Evolutionary conservation across 495 filamentous ascomycete species (phyloP).

Genomic region (Zalerion maritima): DNA sequence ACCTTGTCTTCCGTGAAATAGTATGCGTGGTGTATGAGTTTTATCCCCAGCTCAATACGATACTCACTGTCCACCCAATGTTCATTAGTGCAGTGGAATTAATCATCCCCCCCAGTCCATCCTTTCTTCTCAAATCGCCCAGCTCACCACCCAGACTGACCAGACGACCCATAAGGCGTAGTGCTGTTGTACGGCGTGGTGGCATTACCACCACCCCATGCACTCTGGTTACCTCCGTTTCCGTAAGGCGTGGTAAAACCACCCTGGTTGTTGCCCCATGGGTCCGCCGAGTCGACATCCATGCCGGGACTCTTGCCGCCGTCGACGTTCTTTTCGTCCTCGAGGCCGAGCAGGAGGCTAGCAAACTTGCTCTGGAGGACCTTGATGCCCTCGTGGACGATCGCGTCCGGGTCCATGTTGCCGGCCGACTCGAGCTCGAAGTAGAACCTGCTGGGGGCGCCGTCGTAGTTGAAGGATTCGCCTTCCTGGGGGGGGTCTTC

Average conservation of each 20-base stretch:
- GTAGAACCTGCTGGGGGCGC: constrained; percentile 71
- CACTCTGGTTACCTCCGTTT: constrained; percentile 41
- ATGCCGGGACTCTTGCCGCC: constrained; percentile 45
- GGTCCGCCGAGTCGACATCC: constrained; percentile 40
- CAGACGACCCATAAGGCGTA: constrained; percentile 17
- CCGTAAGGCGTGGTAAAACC: constrained; percentile 69
- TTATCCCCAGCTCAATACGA: too few relatives aligned
- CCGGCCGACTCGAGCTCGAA: constrained; percentile 85
- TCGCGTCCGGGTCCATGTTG: constrained; percentile 69
- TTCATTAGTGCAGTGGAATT: too few relatives aligned
- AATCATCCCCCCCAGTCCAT: too few relatives aligned
- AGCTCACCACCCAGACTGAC: constrained; percentile 13
- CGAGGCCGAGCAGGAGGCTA: constrained; percentile 60
- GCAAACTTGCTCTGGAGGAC: constrained; percentile 84
- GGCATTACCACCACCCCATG: constrained; percentile 48
- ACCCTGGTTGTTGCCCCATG: constrained; percentile 39
- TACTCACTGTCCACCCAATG: too few relatives aligned
- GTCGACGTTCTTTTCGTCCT: constrained; percentile 36
- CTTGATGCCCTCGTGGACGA: constrained; percentile 79
- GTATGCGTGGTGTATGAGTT: too few relatives aligned
- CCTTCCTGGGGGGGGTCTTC: constrained; percentile 70
- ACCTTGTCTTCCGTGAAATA: too few relatives aligned
- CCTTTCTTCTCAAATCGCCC: constrained; percentile 1
- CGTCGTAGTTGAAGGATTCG: constrained; percentile 83
- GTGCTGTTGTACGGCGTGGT: constrained; percentile 44